Base-by-base conservation (phyloP, 345 rosid species). In the Noccaea caerulescens region DNA sequence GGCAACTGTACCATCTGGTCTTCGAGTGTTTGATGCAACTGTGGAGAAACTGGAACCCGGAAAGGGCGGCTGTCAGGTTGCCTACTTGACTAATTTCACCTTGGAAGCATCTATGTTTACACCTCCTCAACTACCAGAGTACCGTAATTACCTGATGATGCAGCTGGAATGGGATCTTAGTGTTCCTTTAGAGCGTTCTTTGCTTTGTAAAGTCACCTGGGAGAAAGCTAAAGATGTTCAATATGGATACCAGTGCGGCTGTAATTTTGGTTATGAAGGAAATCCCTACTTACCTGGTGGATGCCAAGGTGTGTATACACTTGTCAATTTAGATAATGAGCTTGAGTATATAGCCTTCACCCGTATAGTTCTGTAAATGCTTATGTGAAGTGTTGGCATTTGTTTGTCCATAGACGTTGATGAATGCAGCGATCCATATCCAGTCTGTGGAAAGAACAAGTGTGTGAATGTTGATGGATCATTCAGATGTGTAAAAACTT, bases 101-200 rank as follows among this genome's bases (percentile, higher is more conserved):
- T 27, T 27, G 30, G 30, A 1, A 1, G 4, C 30, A 27, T 27
- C 30, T 27, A 2, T 27, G 30, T 27, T 27, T 27, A 27, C 76
- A 54, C 20, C 37, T 34, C 72, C 72, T 55, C 1, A 37, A 4
- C 13, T 72, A 53, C 5, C 7, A 3, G 71, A 44, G 30, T 53
- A 5, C 38, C 30, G 30, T 27, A 27, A 0, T 0, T 72, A 52
- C 13, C 1, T 46, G 7, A 68, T 16, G 0, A 11, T 68, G 52
- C 71, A 70, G 32, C 65, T 82, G 0, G 85, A 82, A 36, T 82
- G 83, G 83, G 7, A 33, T 8, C 42, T 82, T 49, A 3, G 0
- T 27, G 30, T 27, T 27, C 30, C 30, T 27, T 27, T 27, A 27
- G 30, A 27, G 30, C 30, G 4, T 27, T 27, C 30, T 27, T 27